Evolutionary conservation across 768 basidiomycete genomes (phyloP).

Genomic region (Mycena rosella): DNA sequence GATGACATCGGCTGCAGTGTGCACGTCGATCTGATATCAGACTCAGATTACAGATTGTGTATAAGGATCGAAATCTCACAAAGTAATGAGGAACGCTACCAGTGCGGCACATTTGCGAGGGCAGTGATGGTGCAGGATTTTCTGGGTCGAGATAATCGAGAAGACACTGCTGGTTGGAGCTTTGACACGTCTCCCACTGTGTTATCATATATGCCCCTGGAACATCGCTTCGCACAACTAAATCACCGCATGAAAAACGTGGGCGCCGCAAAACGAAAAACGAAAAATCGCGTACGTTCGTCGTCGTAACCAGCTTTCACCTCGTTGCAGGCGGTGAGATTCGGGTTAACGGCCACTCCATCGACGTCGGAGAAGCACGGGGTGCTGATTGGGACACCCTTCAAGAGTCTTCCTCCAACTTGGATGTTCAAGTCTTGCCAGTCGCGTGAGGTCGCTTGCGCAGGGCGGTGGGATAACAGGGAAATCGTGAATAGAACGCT

Average conservation of each 20-base stretch:
- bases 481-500: neutral
- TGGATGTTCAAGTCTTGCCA: slow-evolving; percentile 2
- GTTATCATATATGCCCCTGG: slow-evolving; percentile 38
- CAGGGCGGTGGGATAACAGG: neutral
- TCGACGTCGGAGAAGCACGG: slow-evolving; percentile 14
- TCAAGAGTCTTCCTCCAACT: slow-evolving; percentile 6
- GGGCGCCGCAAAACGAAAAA: neutral
- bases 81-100: slow-evolving; percentile 49
- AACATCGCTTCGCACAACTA: slow-evolving; percentile 16
- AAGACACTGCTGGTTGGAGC: slow-evolving; percentile 47
- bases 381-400: slow-evolving; percentile 17
- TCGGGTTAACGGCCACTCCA: neutral
- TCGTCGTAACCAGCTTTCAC: slow-evolving; percentile 14
- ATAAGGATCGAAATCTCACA: slow-evolving; percentile 36
- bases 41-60: too few relatives aligned
- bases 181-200: slow-evolving; percentile 59
- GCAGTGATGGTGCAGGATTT: slow-evolving; percentile 38
- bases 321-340: slow-evolving; percentile 1
- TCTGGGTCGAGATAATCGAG: slow-evolving; percentile 39
- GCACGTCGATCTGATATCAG: slow-evolving; percentile 43
- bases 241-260: neutral
- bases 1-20: slow-evolving; percentile 36
- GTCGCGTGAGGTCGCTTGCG: neutral
- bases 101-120: slow-evolving; percentile 40
- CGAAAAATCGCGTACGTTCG: neutral